phyloP scores from a whole-genome alignment of 148 eudicot species.

The Amaranthus cruentus region DNA sequence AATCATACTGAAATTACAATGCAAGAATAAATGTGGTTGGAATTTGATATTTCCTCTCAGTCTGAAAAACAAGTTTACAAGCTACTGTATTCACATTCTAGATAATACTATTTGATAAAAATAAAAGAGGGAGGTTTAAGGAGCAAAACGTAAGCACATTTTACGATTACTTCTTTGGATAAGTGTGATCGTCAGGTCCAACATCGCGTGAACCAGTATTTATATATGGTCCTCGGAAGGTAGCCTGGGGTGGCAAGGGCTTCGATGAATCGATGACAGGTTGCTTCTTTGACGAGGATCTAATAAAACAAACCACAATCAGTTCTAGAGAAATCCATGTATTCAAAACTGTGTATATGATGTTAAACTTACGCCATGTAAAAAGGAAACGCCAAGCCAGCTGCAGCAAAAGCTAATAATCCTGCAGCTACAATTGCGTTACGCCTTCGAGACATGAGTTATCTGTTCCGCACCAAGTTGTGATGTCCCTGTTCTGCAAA shows the following conservation, averaged over 20 bases:
- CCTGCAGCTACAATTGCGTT: slow-evolving; percentile 76
- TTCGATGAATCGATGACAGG: slow-evolving; percentile 92
- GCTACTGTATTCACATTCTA: neutral
- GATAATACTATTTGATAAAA: neutral
- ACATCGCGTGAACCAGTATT: slow-evolving; percentile 94
- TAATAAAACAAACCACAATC: slow-evolving; percentile 21
- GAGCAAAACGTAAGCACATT: neutral
- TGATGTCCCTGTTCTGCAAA: neutral
- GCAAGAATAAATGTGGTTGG: neutral
- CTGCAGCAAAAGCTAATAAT: slow-evolving; percentile 71
- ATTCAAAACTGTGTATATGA: neutral
- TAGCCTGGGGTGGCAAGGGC: slow-evolving; percentile 95
- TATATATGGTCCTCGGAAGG: slow-evolving; percentile 91
- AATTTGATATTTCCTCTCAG: neutral
- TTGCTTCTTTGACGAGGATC: slow-evolving; percentile 55
- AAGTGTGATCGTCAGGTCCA: slow-evolving; percentile 78
- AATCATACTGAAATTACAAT: neutral
- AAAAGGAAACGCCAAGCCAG: slow-evolving; percentile 85
- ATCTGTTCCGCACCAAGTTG: neutral
- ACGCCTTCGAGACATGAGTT: slow-evolving; percentile 57
- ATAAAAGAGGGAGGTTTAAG: neutral
- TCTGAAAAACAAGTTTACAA: neutral
- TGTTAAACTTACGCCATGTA: slow-evolving; percentile 81
- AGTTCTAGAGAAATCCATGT: neutral
- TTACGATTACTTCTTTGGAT: slow-evolving; percentile 49